Base-by-base conservation (phyloP, 768 basidiomycete species). In the Auriscalpium microsporum region DNA sequence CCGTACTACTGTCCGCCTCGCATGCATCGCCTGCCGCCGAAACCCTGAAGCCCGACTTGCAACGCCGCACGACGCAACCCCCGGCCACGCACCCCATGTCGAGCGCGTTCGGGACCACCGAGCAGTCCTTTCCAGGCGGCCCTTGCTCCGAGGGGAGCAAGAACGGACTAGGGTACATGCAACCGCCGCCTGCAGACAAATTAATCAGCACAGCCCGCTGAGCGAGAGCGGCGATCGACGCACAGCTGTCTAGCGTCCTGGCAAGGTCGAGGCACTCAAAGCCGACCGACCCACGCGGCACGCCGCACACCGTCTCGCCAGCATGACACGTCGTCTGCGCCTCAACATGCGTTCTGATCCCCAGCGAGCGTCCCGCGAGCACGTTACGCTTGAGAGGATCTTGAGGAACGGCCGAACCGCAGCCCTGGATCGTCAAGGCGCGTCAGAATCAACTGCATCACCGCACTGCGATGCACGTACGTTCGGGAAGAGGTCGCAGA, bases 201-300 rank as follows among this genome's bases (percentile, higher is more conserved):
- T 28, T 7, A 28, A 28, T 28, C 28, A 28, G 28, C 28, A 28
- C 28, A 28, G 28, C 28, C 28, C 28, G 28, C 28, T 21, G 2
- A 21, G 3, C 28, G 5, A 28, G 4, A 28, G 17, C 14, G 40
- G 8, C 17, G 4, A 17, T 4, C 19, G 28, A 54, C 53, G 19
- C 35, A 54, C 53, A 54, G 45, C 53, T 54, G 16, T 54, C 53
- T 14, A 68, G 67, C 10, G 69, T 62, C 28, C 53, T 59, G 4
- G 55, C 58, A 34, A 68, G 70, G 56, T 76, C 68, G 52, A 77
- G 59, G 52, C 75, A 77, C 58, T 76, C 75, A 53, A 70, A 76
- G 23, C 57, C 66, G 48, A 63, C 62, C 8, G 64, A 61, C 46
- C 72, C 72, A 42, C 65, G 58, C 47, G 52, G 49, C 13, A 75